phyloP scores from a whole-genome alignment of 805 yeast species.

The Yarrowia hollandica region DNA sequence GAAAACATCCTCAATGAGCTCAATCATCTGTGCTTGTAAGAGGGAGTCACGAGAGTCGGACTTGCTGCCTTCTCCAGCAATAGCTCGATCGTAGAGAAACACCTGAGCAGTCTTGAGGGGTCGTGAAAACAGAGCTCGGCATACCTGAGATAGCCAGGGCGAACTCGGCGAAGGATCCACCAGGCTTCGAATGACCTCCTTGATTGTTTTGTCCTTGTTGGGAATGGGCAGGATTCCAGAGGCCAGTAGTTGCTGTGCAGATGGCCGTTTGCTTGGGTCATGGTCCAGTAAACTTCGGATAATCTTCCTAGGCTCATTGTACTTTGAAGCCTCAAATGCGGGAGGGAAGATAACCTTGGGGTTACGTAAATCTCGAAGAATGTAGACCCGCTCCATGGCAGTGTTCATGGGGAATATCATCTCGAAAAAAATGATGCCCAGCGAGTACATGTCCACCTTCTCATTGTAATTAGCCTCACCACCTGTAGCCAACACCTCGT shows the following conservation, averaged over 20 bases:
- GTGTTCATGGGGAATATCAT: slow-evolving; percentile 87
- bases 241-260: slow-evolving; percentile 70
- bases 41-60: slow-evolving; percentile 38
- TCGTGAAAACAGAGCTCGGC: slow-evolving; percentile 80
- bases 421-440: slow-evolving; percentile 93
- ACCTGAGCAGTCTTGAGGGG: slow-evolving; percentile 85
- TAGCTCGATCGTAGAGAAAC: slow-evolving; percentile 64
- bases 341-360: slow-evolving; percentile 66
- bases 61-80: slow-evolving; percentile 34
- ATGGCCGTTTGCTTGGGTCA: slow-evolving; percentile 74
- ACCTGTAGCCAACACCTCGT: slow-evolving; percentile 59
- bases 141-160: slow-evolving; percentile 91
- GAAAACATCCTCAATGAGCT: slow-evolving; percentile 63
- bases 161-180: slow-evolving; percentile 75
- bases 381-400: slow-evolving; percentile 87
- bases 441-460: slow-evolving; percentile 92
- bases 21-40: slow-evolving; percentile 59
- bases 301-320: slow-evolving; percentile 63
- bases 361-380: slow-evolving; percentile 63
- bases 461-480: slow-evolving; percentile 71
- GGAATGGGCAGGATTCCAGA: slow-evolving; percentile 86
- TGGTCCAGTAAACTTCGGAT: slow-evolving; percentile 71
- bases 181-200: slow-evolving; percentile 80
- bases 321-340: slow-evolving; percentile 55
- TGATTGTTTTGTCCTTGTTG: slow-evolving; percentile 84